Conservation (phyloP, 805 yeast species). For the Priceomyces melissophilus region DNA sequence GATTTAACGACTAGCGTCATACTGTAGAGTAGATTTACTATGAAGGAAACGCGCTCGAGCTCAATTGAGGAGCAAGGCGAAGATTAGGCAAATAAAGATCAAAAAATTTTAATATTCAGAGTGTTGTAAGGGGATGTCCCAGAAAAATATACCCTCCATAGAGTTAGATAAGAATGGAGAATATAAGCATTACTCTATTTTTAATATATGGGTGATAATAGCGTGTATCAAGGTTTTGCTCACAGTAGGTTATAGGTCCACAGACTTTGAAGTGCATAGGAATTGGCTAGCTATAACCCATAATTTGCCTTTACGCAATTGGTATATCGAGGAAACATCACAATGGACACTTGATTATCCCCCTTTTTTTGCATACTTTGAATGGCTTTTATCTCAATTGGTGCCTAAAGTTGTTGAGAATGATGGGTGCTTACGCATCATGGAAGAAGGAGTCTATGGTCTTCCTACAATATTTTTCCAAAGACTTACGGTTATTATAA, state of each 20-base stretch:
- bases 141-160: not conserved
- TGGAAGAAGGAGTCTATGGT: slow-evolving; percentile 63
- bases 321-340: slow-evolving; percentile 78
- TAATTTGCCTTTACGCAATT: slow-evolving; percentile 64
- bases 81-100: too few relatives aligned
- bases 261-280: slow-evolving; percentile 96
- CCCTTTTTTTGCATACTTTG: slow-evolving; percentile 96
- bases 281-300: slow-evolving; percentile 94
- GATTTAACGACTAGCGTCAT: too few relatives aligned
- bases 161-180: not conserved
- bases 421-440: slow-evolving; percentile 79
- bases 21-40: too few relatives aligned
- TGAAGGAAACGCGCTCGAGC: too few relatives aligned
- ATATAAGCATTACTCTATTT: slow-evolving; percentile 19
- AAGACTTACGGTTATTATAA: slow-evolving; percentile 70
- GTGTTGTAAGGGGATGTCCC: too few relatives aligned
- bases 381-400: slow-evolving; percentile 69
- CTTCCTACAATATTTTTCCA: slow-evolving; percentile 82
- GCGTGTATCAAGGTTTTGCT: slow-evolving; percentile 33
- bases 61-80: too few relatives aligned
- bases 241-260: slow-evolving; percentile 74
- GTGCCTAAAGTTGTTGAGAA: slow-evolving; percentile 59
- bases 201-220: slow-evolving; percentile 35
- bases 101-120: too few relatives aligned
- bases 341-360: slow-evolving; percentile 98